Base-by-base conservation (phyloP, 306 rosid genomes). In the Ormosia emarginata region DNA sequence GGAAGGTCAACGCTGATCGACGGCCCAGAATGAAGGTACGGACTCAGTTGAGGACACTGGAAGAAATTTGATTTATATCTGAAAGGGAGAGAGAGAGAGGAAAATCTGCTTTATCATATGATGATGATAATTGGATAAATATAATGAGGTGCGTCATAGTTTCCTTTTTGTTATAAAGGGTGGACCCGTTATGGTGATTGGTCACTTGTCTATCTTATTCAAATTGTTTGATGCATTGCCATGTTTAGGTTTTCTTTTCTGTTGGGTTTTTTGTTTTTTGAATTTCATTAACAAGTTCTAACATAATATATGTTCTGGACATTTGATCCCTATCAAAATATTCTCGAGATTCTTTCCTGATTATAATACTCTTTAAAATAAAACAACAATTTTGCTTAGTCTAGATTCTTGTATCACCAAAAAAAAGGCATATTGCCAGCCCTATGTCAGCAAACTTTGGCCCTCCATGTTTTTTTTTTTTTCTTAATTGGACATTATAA, bases 1-100 rank as follows among this genome's bases (percentile, higher is more conserved):
- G 91, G 5, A 95, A 93, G 64, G 91, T 90, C 86, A 95, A 95
- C 62, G 94, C 92, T 2, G 94, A 95, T 90, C 87, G 82, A 91
- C 97, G 99, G 83, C 97, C 97, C 83, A 95, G 95, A 80, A 88
- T 90, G 94, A 92, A 95, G 95, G 99, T 95, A 90, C 11, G 81
- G 81, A 55, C 61, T 14, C 13, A 64, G 36, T 33, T 81, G 77
- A 81, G 39, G 76, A 29, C 58, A 64, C 44, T 75, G 1, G 58
- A 55, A 67, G 68, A 74, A 39, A 30, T 11, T 76, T 83, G 12
- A 77, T 69, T 77, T 30, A 18, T 78, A 12, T 68, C 50, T 46
- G 34, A 29, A 77, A 52, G 1, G 17, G 5, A 10, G 2, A 11
- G 7, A 17, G 18, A 32, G 70, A 37, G 17, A 10, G 52, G 66